Conservation (phyloP, 805 yeast genomes). For the Scheffersomyces ergatensis region DNA sequence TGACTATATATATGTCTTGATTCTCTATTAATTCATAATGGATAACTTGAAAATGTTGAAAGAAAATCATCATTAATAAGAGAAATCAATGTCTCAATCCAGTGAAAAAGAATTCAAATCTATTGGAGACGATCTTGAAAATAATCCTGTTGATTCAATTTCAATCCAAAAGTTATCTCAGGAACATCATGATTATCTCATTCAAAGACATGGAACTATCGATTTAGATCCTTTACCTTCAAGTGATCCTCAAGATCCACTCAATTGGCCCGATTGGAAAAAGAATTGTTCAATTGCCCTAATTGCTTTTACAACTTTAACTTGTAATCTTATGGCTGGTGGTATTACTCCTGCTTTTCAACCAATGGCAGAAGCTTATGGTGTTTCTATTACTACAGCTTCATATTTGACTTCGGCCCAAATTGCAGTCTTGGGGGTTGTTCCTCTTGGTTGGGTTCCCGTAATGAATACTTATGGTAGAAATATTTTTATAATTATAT, state of each 20-base stretch:
- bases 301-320: constrained; percentile 11
- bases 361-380: constrained; percentile 3
- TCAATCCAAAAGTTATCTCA: not conserved
- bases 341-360: constrained; percentile 11
- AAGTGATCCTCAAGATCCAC: constrained; percentile 9
- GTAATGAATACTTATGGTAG: constrained; percentile 11
- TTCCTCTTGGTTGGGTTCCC: constrained; percentile 12
- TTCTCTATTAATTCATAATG: too few species aligned
- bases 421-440: constrained; percentile 9
- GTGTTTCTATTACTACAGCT: constrained; percentile 5
- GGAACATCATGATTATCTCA: constrained; percentile 4
- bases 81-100: too few species aligned
- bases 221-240: constrained; percentile 11
- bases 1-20: too few species aligned
- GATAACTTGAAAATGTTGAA: too few species aligned
- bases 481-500: constrained; percentile 2
- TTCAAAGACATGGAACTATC: constrained; percentile 9
- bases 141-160: too few species aligned
- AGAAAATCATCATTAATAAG: too few species aligned
- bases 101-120: too few species aligned
- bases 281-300: constrained; percentile 6
- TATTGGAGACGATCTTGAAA: too few species aligned
- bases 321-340: constrained; percentile 13
- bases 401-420: constrained; percentile 11
- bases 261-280: constrained; percentile 11